Evolutionary conservation across 129 eudicot genomes (phyloP).

Genomic region (Ambrosia trifida): DNA sequence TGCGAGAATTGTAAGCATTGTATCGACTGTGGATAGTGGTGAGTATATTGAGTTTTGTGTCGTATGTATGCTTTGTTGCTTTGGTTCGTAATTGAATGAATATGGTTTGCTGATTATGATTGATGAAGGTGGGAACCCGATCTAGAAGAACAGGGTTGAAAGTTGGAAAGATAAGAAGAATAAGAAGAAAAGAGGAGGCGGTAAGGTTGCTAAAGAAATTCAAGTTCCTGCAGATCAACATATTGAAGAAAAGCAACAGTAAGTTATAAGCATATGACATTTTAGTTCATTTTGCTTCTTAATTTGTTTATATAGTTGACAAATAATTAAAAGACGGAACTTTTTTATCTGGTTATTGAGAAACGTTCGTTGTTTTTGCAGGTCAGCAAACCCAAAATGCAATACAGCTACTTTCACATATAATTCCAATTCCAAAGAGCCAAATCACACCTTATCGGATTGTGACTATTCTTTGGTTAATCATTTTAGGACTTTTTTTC

Average conservation of each 20-base stretch:
- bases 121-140: conserved; percentile 81
- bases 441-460: conserved; percentile 76
- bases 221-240: conserved; percentile 75
- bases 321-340: not conserved
- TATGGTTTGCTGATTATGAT: conserved; percentile 19
- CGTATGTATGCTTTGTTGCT: not conserved
- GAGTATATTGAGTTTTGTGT: conserved; percentile 34
- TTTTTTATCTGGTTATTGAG: not conserved
- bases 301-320: not conserved
- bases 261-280: conserved; percentile 19
- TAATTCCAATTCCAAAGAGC: conserved; percentile 75
- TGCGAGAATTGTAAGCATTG: conserved; percentile 81
- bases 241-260: conserved; percentile 80
- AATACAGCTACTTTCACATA: conserved; percentile 74
- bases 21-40: conserved; percentile 93
- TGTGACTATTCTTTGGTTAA: conserved; percentile 73
- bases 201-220: conserved; percentile 60
- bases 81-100: not conserved
- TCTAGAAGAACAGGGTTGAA: conserved; percentile 94
- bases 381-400: conserved; percentile 55
- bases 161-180: conserved; percentile 95
- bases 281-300: not conserved
- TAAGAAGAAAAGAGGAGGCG: conserved; percentile 62
- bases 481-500: conserved; percentile 82
- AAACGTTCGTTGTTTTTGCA: conserved; percentile 34